phyloP scores from a whole-genome alignment of 768 basidiomycete species.

The Boletus sp. region DNA sequence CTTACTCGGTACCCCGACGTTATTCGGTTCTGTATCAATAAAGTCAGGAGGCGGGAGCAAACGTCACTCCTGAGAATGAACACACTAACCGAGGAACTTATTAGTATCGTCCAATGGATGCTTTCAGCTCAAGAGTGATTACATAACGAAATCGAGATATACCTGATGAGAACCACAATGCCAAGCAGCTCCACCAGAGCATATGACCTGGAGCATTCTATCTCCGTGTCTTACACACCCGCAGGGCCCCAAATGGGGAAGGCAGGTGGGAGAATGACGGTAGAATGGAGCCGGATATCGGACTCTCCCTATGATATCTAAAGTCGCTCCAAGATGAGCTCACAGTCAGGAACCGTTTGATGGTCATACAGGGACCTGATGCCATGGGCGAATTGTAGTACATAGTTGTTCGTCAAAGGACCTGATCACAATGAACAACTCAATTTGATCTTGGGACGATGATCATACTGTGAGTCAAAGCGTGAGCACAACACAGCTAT shows the following conservation, averaged over 20 bases:
- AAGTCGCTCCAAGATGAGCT: not conserved
- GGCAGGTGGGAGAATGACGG: not conserved
- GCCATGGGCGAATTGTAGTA: not conserved
- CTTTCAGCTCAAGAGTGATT: no score
- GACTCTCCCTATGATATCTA: not conserved
- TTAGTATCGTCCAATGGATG: not conserved
- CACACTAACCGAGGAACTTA: not conserved
- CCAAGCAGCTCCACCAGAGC: not conserved
- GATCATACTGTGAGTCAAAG: not conserved
- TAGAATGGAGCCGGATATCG: not conserved
- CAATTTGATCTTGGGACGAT: not conserved
- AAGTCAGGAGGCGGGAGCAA: not conserved
- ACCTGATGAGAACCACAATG: not conserved
- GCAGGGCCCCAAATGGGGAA: not conserved
- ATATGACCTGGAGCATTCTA: not conserved
- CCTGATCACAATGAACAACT: not conserved
- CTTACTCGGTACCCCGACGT: not conserved
- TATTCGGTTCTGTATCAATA: not conserved
- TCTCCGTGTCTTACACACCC: not conserved
- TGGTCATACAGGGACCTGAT: not conserved
- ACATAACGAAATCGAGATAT: not conserved
- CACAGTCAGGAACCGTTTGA: not conserved
- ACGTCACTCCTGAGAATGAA: not conserved
- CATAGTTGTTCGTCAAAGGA: not conserved
- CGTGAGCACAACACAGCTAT: not conserved